phyloP scores from a whole-genome alignment of 2,329 filamentous ascomycete genomes.

The Trichoderma sp. region DNA sequence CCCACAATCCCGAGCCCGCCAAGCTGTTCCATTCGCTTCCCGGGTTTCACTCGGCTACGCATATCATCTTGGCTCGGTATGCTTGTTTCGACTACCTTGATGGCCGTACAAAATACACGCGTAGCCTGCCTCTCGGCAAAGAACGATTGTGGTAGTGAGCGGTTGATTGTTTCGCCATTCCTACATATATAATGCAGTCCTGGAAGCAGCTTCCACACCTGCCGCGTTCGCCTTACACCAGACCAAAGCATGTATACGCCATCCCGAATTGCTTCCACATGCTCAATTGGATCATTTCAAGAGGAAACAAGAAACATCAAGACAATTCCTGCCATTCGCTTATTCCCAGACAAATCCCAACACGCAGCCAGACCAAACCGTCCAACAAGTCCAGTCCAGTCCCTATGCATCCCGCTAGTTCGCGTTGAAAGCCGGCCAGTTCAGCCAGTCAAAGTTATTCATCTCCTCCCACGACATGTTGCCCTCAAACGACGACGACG shows the following conservation, averaged over 20 bases:
- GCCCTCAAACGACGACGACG: slow-evolving; percentile 54
- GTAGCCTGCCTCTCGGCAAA: no score
- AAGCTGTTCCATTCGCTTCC: neutral
- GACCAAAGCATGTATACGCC: neutral
- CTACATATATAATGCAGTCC: no score
- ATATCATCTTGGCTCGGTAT: no score
- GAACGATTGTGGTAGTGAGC: neutral
- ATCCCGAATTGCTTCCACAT: neutral
- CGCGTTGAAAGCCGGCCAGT: slow-evolving; percentile 51
- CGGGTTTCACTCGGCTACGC: no score
- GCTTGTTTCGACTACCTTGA: no score
- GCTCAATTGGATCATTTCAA: neutral
- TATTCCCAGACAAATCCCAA: neutral
- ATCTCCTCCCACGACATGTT: slow-evolving; percentile 60
- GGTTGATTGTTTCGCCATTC: neutral
- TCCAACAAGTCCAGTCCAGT: neutral
- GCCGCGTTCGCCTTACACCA: neutral
- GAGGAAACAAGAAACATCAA: neutral
- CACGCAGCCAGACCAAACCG: neutral
- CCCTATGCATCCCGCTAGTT: slow-evolving; percentile 8
- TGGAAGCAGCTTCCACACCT: no score
- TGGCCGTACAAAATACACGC: no score
- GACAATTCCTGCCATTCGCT: neutral
- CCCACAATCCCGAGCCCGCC: neutral
- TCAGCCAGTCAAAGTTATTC: slow-evolving; percentile 60